Conservation (phyloP, 257 asterid species). For the Parsonsia alboflavescens region DNA sequence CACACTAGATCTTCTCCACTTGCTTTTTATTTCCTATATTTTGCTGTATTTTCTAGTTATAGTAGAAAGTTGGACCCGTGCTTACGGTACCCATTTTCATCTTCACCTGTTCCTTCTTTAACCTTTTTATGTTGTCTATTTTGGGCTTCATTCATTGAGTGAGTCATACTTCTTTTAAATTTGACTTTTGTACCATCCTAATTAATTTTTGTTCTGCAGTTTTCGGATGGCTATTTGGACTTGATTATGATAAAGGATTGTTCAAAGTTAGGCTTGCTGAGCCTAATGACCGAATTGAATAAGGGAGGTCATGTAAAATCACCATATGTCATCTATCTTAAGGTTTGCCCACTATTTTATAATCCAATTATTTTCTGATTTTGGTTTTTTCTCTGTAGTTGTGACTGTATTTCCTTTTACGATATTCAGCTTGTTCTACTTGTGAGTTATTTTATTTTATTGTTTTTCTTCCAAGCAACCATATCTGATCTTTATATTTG, state of each 20-base stretch:
- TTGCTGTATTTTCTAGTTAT: no score
- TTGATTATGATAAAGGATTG: slow-evolving; percentile 75
- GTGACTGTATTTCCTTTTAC: neutral
- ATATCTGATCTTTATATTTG: neutral
- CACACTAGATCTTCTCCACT: no score
- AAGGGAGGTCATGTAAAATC: slow-evolving; percentile 77
- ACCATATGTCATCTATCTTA: slow-evolving; percentile 64
- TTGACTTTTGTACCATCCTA: neutral
- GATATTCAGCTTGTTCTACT: neutral
- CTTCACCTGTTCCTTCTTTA: no score
- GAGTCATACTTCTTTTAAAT: neutral
- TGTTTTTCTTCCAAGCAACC: no score
- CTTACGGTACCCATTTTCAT: no score
- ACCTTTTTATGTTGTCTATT: neutral
- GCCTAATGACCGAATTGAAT: slow-evolving; percentile 52
- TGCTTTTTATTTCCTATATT: neutral
- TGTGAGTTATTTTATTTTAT: no score
- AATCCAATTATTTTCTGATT: slow-evolving; percentile 2
- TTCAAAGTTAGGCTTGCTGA: slow-evolving; percentile 56
- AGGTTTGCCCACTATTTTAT: slow-evolving; percentile 39
- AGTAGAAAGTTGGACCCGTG: no score
- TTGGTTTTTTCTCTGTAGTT: neutral
- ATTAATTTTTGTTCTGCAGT: slow-evolving; percentile 39
- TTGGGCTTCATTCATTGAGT: neutral
- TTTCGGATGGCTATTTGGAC: slow-evolving; percentile 96